phyloP scores from a whole-genome alignment of 164 flowering plant species.

The Warburgia ugandensis region DNA sequence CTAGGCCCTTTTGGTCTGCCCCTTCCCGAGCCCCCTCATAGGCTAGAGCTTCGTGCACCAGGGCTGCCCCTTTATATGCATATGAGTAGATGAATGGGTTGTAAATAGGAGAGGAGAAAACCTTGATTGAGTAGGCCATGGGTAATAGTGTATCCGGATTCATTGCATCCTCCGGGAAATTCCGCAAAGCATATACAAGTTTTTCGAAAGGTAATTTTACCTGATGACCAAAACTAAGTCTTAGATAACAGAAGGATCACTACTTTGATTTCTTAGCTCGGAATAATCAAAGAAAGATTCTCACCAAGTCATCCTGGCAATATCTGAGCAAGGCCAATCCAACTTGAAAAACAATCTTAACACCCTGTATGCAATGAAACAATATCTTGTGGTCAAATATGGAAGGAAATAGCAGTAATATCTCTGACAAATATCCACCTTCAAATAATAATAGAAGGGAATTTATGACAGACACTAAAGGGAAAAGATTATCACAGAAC shows the following conservation, averaged over 20 bases:
- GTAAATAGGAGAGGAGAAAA: conserved; percentile 10
- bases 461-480: too few relatives aligned
- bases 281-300: conserved; percentile 11
- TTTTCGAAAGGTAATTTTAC: conserved; percentile 85
- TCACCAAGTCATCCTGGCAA: conserved; percentile 89
- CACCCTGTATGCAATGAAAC: conserved; percentile 49
- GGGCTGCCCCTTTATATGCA: background rate
- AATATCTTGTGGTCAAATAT: too few relatives aligned
- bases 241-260: conserved; percentile 5
- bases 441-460: too few relatives aligned
- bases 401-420: too few relatives aligned
- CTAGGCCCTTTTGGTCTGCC: too few relatives aligned
- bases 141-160: conserved; percentile 85
- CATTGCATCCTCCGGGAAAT: conserved; percentile 95
- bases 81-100: background rate
- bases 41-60: too few relatives aligned
- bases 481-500: too few relatives aligned
- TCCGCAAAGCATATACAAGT: conserved; percentile 77
- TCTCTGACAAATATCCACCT: too few relatives aligned
- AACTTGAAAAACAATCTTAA: conserved; percentile 83
- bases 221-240: conserved; percentile 28
- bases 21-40: too few relatives aligned
- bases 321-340: conserved; percentile 85
- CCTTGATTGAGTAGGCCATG: conserved; percentile 91
- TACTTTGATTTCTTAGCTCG: background rate